Percentiles rank a stretch among this genome's conserved stretches.
phyloP scores from a whole-genome alignment of 2,329 filamentous ascomycete genomes.

The Fusarium sp. region DNA sequence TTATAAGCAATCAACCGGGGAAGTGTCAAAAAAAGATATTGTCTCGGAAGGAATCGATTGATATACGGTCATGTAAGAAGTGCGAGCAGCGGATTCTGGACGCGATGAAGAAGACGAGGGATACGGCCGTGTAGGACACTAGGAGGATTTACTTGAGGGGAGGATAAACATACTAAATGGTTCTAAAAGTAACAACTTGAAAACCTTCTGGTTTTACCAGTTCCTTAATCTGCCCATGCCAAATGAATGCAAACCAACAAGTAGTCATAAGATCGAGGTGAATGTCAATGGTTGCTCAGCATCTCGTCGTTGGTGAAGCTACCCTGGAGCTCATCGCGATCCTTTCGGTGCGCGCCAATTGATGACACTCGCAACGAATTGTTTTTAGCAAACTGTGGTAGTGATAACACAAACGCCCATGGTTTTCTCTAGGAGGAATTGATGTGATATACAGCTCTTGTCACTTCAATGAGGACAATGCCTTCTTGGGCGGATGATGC shows the following conservation, averaged over 20 bases:
- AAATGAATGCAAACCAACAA: background rate
- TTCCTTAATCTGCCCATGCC: background rate
- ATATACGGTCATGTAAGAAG: background rate
- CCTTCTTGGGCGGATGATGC: constrained; percentile 38
- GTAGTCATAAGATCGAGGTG: background rate
- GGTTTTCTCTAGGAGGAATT: accelerated
- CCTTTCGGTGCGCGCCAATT: background rate
- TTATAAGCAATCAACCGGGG: background rate
- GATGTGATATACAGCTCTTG: background rate
- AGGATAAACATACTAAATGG: background rate
- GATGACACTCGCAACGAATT: background rate
- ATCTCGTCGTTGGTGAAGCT: background rate
- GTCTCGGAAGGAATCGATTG: background rate
- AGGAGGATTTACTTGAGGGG: background rate
- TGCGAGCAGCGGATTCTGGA: background rate
- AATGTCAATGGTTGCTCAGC: background rate
- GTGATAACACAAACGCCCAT: background rate
- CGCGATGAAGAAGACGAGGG: background rate
- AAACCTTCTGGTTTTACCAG: background rate
- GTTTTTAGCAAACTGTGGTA: background rate
- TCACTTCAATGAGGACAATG: background rate
- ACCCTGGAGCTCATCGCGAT: background rate
- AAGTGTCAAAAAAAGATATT: background rate
- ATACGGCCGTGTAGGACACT: background rate
- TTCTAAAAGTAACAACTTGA: background rate